Evolutionary conservation across 768 basidiomycete species (phyloP).

Genomic region (Boletus reticulatus): DNA sequence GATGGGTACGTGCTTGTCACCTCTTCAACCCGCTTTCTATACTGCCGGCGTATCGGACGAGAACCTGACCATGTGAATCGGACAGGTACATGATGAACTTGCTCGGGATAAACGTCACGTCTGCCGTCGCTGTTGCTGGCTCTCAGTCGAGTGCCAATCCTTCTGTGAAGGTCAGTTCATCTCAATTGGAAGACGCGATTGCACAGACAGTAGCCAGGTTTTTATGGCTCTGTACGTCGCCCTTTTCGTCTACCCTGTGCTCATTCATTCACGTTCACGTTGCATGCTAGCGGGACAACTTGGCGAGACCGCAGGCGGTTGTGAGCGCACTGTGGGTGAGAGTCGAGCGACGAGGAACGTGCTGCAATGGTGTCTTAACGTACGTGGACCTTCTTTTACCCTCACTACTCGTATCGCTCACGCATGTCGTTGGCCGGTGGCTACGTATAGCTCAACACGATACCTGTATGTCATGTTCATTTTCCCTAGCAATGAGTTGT

Average conservation of each 20-base stretch:
- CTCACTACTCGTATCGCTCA: no score
- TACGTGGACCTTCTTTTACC: no score
- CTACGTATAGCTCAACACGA: no score
- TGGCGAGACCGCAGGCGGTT: not conserved
- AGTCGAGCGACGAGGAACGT: no score
- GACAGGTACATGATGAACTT: not conserved
- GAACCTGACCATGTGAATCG: not conserved
- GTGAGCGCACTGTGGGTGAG: no score
- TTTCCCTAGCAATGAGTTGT: no score
- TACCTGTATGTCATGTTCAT: no score
- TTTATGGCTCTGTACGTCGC: not conserved
- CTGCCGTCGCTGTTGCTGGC: not conserved
- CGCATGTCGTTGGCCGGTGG: no score
- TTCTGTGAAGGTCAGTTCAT: not conserved
- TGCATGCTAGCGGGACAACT: not conserved
- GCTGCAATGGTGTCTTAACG: no score
- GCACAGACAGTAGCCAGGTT: not conserved
- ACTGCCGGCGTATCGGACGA: not conserved
- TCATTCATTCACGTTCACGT: not conserved
- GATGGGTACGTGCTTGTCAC: not conserved
- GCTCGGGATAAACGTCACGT: not conserved
- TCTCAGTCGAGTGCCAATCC: not conserved
- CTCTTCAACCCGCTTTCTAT: not conserved
- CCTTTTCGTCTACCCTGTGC: not conserved
- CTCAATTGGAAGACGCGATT: not conserved